A percentile compares a stretch with the other conserved stretches of the same genome.
These are phyloP conservation scores for Rosa persica DNA, from an alignment of 306 rosid genomes.

Conservation along the genomic window DNA sequence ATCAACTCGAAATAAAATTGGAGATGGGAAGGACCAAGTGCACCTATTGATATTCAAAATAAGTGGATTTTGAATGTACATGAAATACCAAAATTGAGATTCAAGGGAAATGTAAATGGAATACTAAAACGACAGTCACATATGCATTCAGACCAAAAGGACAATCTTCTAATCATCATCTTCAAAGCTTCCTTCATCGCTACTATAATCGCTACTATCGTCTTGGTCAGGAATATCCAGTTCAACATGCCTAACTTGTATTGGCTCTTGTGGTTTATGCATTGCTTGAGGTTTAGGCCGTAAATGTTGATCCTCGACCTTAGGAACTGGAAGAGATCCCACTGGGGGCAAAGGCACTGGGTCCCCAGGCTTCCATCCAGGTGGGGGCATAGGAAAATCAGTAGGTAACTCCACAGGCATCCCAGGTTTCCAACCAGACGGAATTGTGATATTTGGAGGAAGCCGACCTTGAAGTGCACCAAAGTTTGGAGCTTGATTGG, in stretches of 20 bases:
- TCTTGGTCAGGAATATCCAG: conserved; percentile 84
- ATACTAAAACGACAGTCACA: not conserved
- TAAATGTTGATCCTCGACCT: conserved; percentile 56
- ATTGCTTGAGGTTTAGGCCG: conserved; percentile 49
- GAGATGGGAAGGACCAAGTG: not conserved
- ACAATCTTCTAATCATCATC: conserved; percentile 57
- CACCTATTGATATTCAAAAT: not conserved
- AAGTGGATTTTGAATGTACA: not conserved
- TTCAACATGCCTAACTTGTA: conserved; percentile 86
- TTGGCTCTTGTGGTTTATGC: conserved; percentile 63
- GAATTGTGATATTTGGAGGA: conserved; percentile 70
- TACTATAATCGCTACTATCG: conserved; percentile 85
- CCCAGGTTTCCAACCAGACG: conserved; percentile 96
- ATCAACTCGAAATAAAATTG: not conserved
- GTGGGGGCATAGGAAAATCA: conserved; percentile 77
- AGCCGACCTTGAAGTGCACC: conserved; percentile 62
- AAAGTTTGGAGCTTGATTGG: conserved; percentile 52
- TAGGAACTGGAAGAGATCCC: conserved; percentile 57
- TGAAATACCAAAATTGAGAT: not conserved
- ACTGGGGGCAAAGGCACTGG: conserved; percentile 80
- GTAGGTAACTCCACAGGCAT: conserved; percentile 84
- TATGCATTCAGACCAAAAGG: not conserved
- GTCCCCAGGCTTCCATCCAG: conserved; percentile 97
- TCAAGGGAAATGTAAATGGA: not conserved
- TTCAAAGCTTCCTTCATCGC: conserved; percentile 80